Percentiles rank a stretch among this genome's conserved stretches.
Conservation (phyloP, 768 basidiomycete genomes). For the Hygrophoropsis aurantiaca region DNA sequence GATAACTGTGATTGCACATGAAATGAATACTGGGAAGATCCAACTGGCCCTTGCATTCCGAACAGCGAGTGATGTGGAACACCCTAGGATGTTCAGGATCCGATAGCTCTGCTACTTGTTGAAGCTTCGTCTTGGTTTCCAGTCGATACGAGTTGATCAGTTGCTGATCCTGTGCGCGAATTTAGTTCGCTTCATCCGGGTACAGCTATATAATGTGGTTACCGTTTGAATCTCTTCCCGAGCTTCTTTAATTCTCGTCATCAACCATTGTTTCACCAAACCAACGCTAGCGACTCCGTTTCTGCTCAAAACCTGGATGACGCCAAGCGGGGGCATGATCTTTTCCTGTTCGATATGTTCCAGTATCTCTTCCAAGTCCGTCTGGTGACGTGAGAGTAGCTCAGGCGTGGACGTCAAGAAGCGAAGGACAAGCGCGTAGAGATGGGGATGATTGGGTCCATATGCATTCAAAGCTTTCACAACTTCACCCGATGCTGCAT, state of each 20-base stretch:
- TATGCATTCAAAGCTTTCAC: conserved; percentile 74
- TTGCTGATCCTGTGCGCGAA: conserved; percentile 66
- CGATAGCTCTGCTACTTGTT: conserved; percentile 78
- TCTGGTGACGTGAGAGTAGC: conserved; percentile 66
- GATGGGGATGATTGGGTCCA: conserved; percentile 65
- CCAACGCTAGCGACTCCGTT: conserved; percentile 92
- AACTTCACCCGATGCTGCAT: conserved; percentile 40
- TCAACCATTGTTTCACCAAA: conserved; percentile 88
- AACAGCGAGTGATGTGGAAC: conserved; percentile 93
- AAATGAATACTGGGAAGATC: conserved; percentile 95
- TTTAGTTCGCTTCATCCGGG: neutral
- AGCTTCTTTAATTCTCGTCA: conserved; percentile 71
- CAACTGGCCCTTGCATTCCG: conserved; percentile 83
- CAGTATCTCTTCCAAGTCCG: conserved; percentile 70
- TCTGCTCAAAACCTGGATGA: conserved; percentile 85
- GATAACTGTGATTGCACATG: conserved; percentile 98
- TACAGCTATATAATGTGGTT: conserved; percentile 4
- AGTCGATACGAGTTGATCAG: conserved; percentile 85
- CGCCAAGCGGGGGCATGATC: conserved; percentile 86
- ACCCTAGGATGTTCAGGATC: conserved; percentile 79
- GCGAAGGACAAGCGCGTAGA: conserved; percentile 86
- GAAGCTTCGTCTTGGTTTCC: conserved; percentile 78
- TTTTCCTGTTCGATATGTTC: conserved; percentile 76
- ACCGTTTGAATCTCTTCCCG: conserved; percentile 80
- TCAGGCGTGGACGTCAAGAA: conserved; percentile 85